Conservation (phyloP, 176 grass and related monocot genomes). For the Lolium rigidum region DNA sequence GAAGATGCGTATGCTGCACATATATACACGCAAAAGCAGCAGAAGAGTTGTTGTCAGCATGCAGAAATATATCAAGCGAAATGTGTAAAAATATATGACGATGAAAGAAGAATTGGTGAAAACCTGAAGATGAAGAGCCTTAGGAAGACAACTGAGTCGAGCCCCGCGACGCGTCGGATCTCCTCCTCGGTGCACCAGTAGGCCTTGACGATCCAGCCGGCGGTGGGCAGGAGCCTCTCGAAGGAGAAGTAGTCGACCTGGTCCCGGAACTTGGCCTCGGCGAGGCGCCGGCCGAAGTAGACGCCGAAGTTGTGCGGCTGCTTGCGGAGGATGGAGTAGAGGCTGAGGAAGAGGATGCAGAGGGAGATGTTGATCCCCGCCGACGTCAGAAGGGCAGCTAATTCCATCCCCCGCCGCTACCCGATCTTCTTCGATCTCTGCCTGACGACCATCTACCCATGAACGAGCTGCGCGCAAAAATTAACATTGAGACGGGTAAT, state of each 20-base stretch:
- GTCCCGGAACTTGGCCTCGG: slow-evolving; percentile 52
- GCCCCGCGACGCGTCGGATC: slow-evolving; percentile 71
- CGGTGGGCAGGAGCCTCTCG: slow-evolving; percentile 74
- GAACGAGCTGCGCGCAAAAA: slow-evolving; percentile 45
- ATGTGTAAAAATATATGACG: not conserved
- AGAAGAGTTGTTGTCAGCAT: not conserved
- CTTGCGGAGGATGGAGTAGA: slow-evolving; percentile 90
- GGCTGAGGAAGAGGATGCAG: slow-evolving; percentile 65
- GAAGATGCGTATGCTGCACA: slow-evolving; percentile 91
- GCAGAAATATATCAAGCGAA: not conserved
- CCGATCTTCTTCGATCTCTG: slow-evolving; percentile 36
- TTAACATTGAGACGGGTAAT: not conserved
- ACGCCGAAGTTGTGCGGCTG: slow-evolving; percentile 80
- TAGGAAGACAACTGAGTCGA: slow-evolving; percentile 94
- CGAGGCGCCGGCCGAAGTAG: slow-evolving; percentile 79
- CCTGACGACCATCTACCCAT: slow-evolving; percentile 55
- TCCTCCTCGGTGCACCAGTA: slow-evolving; percentile 85
- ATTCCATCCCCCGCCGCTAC: slow-evolving; percentile 77
- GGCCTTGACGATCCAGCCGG: slow-evolving; percentile 87
- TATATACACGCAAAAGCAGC: not conserved
- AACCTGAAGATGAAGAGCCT: slow-evolving; percentile 86
- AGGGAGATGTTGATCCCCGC: slow-evolving; percentile 89
- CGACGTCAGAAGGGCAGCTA: slow-evolving; percentile 86
- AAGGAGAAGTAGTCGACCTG: slow-evolving; percentile 67
- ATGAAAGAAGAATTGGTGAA: not conserved